Percentiles rank a stretch among this genome's conserved stretches.
phyloP scores from a whole-genome alignment of 2,329 filamentous ascomycete genomes.

The Fusarium illudens region DNA sequence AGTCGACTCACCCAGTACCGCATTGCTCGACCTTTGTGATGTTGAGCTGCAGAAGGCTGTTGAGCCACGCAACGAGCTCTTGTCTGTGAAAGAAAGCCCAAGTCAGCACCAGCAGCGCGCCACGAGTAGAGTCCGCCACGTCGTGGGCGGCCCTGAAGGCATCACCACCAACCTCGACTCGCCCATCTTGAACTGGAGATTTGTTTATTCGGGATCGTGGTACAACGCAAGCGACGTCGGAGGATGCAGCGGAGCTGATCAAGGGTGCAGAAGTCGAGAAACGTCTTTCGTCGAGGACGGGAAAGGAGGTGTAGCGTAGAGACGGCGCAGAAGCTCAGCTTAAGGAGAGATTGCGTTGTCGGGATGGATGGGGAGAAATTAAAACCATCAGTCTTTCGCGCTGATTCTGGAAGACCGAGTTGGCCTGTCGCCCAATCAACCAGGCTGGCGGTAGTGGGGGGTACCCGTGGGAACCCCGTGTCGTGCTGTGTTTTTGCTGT shows the following conservation, averaged over 20 bases:
- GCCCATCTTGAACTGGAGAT: slow-evolving; percentile 52
- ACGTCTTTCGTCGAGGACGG: slow-evolving; percentile 6
- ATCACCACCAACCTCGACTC: slow-evolving; percentile 55
- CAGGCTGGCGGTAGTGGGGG: slow-evolving; percentile 35
- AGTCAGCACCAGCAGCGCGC: slow-evolving; percentile 27
- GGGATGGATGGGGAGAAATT: slow-evolving; percentile 43
- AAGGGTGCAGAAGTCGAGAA: slow-evolving; percentile 4
- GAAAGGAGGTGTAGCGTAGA: slow-evolving; percentile 1
- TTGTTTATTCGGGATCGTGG: slow-evolving; percentile 26
- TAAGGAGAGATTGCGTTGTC: slow-evolving; percentile 38
- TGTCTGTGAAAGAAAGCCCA: slow-evolving; percentile 70
- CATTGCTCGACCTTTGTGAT: slow-evolving; percentile 99
- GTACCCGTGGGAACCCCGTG: slow-evolving; percentile 35
- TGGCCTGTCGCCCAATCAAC: slow-evolving; percentile 46
- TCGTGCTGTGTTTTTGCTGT: slow-evolving; percentile 17
- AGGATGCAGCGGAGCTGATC: slow-evolving; percentile 1
- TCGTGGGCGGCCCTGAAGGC: slow-evolving; percentile 1
- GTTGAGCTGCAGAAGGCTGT: slow-evolving; percentile 97
- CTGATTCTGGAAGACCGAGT: slow-evolving; percentile 41
- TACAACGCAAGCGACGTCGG: background rate
- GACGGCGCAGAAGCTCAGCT: slow-evolving; percentile 16
- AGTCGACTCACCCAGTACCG: slow-evolving; percentile 80
- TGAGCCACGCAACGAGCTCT: slow-evolving; percentile 95
- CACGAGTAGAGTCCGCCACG: background rate
- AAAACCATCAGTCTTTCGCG: slow-evolving; percentile 37